Base-by-base conservation (phyloP, 306 rosid species). In the Vigna angularis region DNA sequence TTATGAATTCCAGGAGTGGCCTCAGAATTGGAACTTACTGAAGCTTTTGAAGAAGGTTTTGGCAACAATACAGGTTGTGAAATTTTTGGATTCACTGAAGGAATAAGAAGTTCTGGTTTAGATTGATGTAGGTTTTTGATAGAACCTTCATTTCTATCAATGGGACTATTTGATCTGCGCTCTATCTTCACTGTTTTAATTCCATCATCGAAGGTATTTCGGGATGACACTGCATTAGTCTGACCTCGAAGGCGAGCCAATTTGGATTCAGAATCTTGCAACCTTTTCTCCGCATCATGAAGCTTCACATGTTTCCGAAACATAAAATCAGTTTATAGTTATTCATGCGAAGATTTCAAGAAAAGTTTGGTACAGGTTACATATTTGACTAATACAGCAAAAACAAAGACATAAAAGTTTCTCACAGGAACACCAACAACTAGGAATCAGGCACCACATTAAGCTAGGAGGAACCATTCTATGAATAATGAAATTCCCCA, bases 231-330 rank as follows among this genome's bases (percentile, higher is more conserved):
- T 0, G 32, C 57, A 51, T 81, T 83, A 32, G 34, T 59, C 10
- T 74, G 89, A 71, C 89, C 76, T 47, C 97, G 89, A 78, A 93
- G 93, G 66, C 96, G 90, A 74, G 94, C 95, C 91, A 95, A 85
- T 86, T 84, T 84, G 20, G 82, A 79, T 70, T 88, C 83, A 20
- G 98, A 81, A 82, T 93, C 96, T 61, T 57, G 77, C 66, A 93
- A 82, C 83, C 90, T 88, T 73, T 80, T 85, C 86, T 91, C 96
- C 2, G 96, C 87, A 76, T 93, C 98, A 11, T 79, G 86, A 81
- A 95, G 96, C 98, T 93, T 90, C 88, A 78, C 34, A 45, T 34
- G 11, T 47, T 78, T 69, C 75, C 24, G 70, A 77, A 78, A 78
- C 32, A 51, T 58, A 77, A 5, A 57, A 64, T 86, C 30, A 87